These are phyloP conservation scores for Omphalea diandra DNA, from an alignment of 441 rosid species.

Conservation along the genomic window DNA sequence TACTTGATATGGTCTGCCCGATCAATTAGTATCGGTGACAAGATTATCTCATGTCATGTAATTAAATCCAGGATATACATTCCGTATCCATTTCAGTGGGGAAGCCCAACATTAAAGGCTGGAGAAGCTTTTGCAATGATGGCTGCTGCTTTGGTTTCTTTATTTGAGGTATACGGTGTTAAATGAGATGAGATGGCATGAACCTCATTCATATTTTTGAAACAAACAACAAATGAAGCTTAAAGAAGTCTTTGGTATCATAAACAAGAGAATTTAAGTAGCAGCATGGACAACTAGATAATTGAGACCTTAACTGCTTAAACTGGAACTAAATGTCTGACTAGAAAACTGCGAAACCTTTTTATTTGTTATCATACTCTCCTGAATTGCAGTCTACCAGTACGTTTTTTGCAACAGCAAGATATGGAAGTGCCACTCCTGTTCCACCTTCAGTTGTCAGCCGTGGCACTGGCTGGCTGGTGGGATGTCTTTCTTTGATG, in stretches of 20 bases:
- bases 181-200: neutral
- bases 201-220: neutral
- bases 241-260: neutral
- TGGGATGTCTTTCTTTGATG: constrained; percentile 20
- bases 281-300: neutral
- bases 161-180: constrained; percentile 56
- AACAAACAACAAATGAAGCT: too few relatives aligned
- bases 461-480: constrained; percentile 86
- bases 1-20: neutral
- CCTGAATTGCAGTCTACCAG: constrained; percentile 54
- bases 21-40: neutral
- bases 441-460: constrained; percentile 79
- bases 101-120: constrained; percentile 60
- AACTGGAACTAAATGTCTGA: neutral
- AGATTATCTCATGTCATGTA: neutral
- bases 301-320: too few relatives aligned
- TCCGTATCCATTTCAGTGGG: constrained; percentile 86
- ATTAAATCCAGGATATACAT: constrained; percentile 55
- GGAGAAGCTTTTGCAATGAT: constrained; percentile 71
- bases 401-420: constrained; percentile 62
- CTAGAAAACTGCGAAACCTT: neutral
- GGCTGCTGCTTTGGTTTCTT: constrained; percentile 69
- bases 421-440: constrained; percentile 79
- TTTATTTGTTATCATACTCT: neutral
- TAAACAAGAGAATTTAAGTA: too few relatives aligned